phyloP scores from a whole-genome alignment of 1,284 basidiomycete genomes.

The Pascua guehoae region DNA sequence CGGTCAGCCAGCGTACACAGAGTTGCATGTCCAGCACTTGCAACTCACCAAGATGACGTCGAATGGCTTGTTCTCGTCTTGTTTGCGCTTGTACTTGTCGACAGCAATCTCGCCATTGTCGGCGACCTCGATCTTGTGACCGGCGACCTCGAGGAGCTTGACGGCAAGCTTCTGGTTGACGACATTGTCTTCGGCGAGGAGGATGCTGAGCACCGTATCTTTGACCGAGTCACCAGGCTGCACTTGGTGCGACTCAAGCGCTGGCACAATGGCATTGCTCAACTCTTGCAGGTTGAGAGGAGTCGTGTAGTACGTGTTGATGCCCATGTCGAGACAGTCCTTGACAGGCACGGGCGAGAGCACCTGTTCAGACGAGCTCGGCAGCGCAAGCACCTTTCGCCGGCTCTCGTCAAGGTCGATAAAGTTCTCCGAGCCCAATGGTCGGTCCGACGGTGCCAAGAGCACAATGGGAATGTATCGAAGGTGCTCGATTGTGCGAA shows the following conservation, averaged over 20 bases:
- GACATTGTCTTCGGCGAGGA: constrained; percentile 96
- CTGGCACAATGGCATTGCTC: constrained; percentile 85
- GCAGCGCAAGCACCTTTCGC: constrained; percentile 42
- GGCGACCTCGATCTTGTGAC: constrained; percentile 93
- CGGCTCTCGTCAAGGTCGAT: constrained; percentile 43
- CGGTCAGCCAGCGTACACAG: constrained; percentile 12
- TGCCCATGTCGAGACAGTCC: constrained; percentile 49
- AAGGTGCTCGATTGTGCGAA: constrained; percentile 89
- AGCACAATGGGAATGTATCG: constrained; percentile 96
- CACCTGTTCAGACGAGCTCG: constrained; percentile 37
- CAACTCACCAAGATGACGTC: constrained; percentile 75
- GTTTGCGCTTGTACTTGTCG: constrained; percentile 45
- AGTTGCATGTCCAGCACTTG: background rate
- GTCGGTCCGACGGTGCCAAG: constrained; percentile 61
- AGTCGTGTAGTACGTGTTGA: constrained; percentile 61
- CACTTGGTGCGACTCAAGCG: constrained; percentile 87
- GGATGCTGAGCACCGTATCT: constrained; percentile 83
- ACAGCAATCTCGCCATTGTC: constrained; percentile 77
- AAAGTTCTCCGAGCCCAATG: constrained; percentile 39
- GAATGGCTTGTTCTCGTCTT: constrained; percentile 58
- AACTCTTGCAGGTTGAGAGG: constrained; percentile 86
- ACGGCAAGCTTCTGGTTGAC: constrained; percentile 92
- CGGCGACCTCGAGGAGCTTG: constrained; percentile 95
- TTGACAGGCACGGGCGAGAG: constrained; percentile 49
- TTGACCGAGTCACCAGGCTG: constrained; percentile 74